A percentile compares a stretch with the other conserved stretches of the same genome.
Evolutionary conservation across 805 yeast species (phyloP).

Genomic region (Nakazawaea ambrosiae): DNA sequence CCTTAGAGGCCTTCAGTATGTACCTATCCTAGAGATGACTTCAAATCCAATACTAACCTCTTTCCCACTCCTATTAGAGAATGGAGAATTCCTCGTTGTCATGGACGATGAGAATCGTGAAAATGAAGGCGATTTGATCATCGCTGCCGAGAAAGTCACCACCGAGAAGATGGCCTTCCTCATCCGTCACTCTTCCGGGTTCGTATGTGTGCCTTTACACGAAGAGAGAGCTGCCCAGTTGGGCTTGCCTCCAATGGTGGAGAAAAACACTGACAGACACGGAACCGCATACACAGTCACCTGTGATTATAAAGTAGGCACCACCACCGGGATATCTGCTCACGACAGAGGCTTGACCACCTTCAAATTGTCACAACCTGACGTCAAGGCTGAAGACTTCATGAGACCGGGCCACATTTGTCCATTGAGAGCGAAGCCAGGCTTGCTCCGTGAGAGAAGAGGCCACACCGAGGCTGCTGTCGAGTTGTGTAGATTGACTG

Average conservation of each 20-base stretch:
- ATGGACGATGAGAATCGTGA: constrained; percentile 96
- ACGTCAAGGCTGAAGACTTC: constrained; percentile 55
- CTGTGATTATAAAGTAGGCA: constrained; percentile 77
- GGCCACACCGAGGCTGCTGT: constrained; percentile 99
- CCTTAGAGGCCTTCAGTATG: constrained; percentile 60
- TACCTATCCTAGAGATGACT: constrained; percentile 10
- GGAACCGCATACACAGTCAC: constrained; percentile 97
- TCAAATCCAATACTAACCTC: neutral
- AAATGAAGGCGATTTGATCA: constrained; percentile 94
- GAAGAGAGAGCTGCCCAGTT: constrained; percentile 72
- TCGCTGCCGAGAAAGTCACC: constrained; percentile 80
- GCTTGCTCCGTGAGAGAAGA: constrained; percentile 70
- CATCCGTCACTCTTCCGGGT: constrained; percentile 83
- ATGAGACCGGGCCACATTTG: constrained; percentile 91
- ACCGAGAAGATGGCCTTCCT: constrained; percentile 90
- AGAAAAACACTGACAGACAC: constrained; percentile 68
- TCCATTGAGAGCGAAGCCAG: constrained; percentile 87
- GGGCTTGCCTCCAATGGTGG: constrained; percentile 73
- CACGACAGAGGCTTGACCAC: constrained; percentile 88
- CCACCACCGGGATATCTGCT: constrained; percentile 96
- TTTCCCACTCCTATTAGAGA: constrained; percentile 31
- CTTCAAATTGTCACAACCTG: constrained; percentile 55
- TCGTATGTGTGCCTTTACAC: constrained; percentile 86
- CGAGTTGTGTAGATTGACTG: constrained; percentile 72
- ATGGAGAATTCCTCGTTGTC: constrained; percentile 85